These are phyloP conservation scores for Cystobasidium pallidum DNA, from an alignment of 1,284 basidiomycete genomes.

Conservation along the genomic window DNA sequence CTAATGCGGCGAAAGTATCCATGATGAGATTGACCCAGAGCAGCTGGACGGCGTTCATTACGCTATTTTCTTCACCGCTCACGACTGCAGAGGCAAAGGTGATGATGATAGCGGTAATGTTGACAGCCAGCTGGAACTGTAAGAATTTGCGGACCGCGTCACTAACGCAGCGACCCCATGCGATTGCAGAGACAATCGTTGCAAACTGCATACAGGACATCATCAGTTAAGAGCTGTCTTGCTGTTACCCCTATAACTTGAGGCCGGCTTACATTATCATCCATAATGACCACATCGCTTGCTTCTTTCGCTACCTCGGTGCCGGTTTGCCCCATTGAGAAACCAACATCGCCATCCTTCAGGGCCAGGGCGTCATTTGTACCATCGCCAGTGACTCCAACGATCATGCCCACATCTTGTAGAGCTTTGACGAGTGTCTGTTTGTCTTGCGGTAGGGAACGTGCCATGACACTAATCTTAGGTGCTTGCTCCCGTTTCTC, in stretches of 20 bases:
- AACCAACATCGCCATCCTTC: constrained; percentile 60
- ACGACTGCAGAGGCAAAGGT: constrained; percentile 47
- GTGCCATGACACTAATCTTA: constrained; percentile 46
- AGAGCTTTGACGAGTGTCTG: constrained; percentile 68
- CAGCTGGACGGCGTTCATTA: constrained; percentile 47
- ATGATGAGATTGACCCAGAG: constrained; percentile 49
- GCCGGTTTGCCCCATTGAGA: constrained; percentile 53
- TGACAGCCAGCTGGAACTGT: constrained; percentile 48
- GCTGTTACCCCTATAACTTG: constrained; percentile 23
- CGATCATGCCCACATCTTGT: constrained; percentile 63
- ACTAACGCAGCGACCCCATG: constrained; percentile 49
- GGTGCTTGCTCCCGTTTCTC: constrained; percentile 46
- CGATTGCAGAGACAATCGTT: constrained; percentile 47
- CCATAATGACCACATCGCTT: constrained; percentile 57
- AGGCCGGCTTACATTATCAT: constrained; percentile 48
- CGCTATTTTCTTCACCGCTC: constrained; percentile 44
- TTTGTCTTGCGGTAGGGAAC: constrained; percentile 58
- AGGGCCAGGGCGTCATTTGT: constrained; percentile 68
- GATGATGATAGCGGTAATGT: constrained; percentile 48
- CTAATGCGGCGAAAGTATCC: constrained; percentile 57
- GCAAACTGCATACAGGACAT: constrained; percentile 43
- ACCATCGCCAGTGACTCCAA: constrained; percentile 69
- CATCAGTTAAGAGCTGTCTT: constrained; percentile 12
- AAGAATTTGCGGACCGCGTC: constrained; percentile 49
- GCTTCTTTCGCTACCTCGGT: constrained; percentile 58